Evolutionary conservation across 176 grass and related monocot genomes (phyloP).

Genomic region (Themeda triandra): DNA sequence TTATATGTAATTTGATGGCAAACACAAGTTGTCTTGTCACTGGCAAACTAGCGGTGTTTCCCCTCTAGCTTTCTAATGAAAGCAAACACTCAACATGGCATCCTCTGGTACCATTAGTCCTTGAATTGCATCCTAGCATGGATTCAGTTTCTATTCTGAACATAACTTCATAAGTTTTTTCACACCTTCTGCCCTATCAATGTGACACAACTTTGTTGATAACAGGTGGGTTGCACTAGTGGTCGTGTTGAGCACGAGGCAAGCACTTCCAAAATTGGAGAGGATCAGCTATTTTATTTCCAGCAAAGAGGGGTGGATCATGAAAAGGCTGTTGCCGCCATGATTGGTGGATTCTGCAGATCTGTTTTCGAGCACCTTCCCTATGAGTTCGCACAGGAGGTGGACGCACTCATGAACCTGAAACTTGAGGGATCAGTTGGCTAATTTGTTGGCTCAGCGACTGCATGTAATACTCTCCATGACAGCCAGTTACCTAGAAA

Average conservation of each 20-base stretch:
- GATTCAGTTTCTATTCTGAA: not conserved
- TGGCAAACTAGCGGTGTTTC: not conserved
- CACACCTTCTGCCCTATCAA: not conserved
- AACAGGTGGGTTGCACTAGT: slow-evolving; percentile 76
- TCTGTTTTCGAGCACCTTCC: slow-evolving; percentile 89
- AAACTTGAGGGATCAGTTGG: slow-evolving; percentile 97
- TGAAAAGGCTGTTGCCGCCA: slow-evolving; percentile 89
- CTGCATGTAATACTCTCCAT: not conserved
- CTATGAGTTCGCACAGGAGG: slow-evolving; percentile 85
- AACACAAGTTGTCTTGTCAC: not conserved
- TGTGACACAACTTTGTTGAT: slow-evolving; percentile 2
- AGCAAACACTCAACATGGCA: not conserved
- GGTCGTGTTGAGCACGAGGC: slow-evolving; percentile 89
- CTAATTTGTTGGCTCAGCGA: slow-evolving; percentile 34
- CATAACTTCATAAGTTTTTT: not conserved
- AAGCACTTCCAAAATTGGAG: slow-evolving; percentile 97
- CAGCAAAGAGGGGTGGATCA: slow-evolving; percentile 96
- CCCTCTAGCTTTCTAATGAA: not conserved
- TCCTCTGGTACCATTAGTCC: not conserved
- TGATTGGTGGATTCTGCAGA: slow-evolving; percentile 96
- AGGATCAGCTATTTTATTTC: slow-evolving; percentile 98
- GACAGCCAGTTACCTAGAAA: slow-evolving; percentile 27
- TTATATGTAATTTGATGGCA: not conserved
- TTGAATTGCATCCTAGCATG: not conserved
- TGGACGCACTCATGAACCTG: slow-evolving; percentile 91